Conservation (phyloP, 371 early-diverging fungal species). For the Actinomortierella wolfii region DNA sequence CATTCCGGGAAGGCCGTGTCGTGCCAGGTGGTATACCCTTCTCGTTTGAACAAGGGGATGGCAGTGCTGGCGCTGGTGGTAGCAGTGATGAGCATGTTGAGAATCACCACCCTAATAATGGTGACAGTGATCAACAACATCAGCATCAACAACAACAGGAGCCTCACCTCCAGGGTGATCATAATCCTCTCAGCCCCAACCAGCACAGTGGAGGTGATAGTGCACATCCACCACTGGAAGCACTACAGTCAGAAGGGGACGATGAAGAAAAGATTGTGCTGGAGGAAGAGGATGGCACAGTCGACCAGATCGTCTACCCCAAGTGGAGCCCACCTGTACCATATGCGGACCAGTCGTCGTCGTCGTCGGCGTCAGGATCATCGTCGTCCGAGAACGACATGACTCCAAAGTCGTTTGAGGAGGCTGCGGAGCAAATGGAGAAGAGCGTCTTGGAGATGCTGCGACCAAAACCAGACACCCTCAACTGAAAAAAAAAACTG, state of each 20-base stretch:
- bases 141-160: neutral
- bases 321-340: too few species aligned
- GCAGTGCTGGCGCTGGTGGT: neutral
- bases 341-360: too few species aligned
- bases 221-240: neutral
- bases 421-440: slow-evolving; percentile 17
- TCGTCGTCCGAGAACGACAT: neutral
- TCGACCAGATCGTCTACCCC: too few species aligned
- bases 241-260: neutral
- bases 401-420: slow-evolving; percentile 15
- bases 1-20: too few species aligned
- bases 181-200: slow-evolving; percentile 14
- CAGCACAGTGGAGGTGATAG: neutral
- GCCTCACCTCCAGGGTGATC: neutral
- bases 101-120: neutral
- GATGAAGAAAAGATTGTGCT: neutral
- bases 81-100: neutral
- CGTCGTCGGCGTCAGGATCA: neutral
- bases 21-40: too few species aligned
- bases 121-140: neutral
- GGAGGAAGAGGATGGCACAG: too few species aligned
- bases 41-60: neutral
- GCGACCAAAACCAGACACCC: too few species aligned
- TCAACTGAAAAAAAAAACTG: too few species aligned
- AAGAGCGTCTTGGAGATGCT: neutral